These are phyloP conservation scores for Cnidoscolus chayamansa DNA, from an alignment of 441 rosid genomes.

Conservation along the genomic window DNA sequence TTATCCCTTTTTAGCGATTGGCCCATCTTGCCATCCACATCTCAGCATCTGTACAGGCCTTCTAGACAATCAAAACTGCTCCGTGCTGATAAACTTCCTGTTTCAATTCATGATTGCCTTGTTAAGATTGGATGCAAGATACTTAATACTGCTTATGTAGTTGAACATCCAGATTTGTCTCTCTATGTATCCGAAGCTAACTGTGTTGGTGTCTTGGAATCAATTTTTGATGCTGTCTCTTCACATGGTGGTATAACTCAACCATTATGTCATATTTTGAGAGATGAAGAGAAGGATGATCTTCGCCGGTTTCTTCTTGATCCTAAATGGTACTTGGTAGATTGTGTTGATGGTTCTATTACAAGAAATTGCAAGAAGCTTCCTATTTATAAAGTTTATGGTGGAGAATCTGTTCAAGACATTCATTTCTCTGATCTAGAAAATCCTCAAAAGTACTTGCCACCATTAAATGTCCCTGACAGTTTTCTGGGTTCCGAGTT, in stretches of 20 bases:
- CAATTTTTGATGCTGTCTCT: conserved; percentile 61
- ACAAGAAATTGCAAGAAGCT: conserved; percentile 68
- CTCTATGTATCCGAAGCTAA: conserved; percentile 62
- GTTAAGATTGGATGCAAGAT: conserved; percentile 90
- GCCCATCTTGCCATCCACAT: conserved; percentile 92
- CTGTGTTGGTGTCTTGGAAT: conserved; percentile 72
- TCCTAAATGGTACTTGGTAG: conserved; percentile 83
- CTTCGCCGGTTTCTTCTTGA: conserved; percentile 76
- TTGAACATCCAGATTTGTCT: conserved; percentile 76
- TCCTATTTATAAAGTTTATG: conserved; percentile 71
- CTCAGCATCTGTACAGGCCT: conserved; percentile 78
- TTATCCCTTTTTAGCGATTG: conserved; percentile 78
- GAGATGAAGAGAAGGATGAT: conserved; percentile 70
- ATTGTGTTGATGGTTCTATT: conserved; percentile 41
- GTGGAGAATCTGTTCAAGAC: conserved; percentile 47
- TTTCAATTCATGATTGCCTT: conserved; percentile 54
- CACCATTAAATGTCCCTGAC: conserved; percentile 70
- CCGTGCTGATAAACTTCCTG: conserved; percentile 59
- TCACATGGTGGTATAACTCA: conserved; percentile 40
- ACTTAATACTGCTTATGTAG: conserved; percentile 50
- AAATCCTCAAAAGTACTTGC: conserved; percentile 71
- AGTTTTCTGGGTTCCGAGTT: conserved; percentile 70
- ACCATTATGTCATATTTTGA: conserved; percentile 42
- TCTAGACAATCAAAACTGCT: conserved; percentile 76
- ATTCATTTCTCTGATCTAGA: conserved; percentile 67